A percentile compares a stretch with the other conserved stretches of the same genome.
These are phyloP conservation scores for Aspergillus diversus DNA, from an alignment of 495 filamentous ascomycete species.

Conservation along the genomic window DNA sequence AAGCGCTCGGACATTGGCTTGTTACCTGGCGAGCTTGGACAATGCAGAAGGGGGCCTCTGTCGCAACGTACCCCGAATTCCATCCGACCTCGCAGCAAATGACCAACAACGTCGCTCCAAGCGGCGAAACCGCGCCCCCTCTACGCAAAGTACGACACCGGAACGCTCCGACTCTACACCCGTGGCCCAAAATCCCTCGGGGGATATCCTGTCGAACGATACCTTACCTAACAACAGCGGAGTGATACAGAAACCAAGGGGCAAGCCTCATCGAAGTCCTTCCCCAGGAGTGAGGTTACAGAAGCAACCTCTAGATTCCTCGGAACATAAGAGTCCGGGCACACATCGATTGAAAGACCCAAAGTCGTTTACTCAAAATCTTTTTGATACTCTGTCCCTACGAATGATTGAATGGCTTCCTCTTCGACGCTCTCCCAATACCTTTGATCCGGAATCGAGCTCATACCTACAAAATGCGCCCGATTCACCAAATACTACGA, in stretches of 20 bases:
- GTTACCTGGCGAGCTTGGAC: conserved; percentile 77
- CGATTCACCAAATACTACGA: conserved; percentile 22
- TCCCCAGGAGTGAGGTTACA: conserved; percentile 6
- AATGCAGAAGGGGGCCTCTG: conserved; percentile 77
- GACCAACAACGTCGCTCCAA: conserved; percentile 36
- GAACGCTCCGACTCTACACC: conserved; percentile 14
- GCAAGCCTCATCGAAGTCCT: neutral
- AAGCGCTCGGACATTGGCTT: conserved; percentile 76
- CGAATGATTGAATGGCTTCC: conserved; percentile 82
- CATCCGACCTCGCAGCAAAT: conserved; percentile 34
- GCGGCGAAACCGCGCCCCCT: conserved; percentile 34
- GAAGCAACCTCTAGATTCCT: conserved; percentile 19
- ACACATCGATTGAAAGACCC: conserved; percentile 71
- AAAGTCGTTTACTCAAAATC: conserved; percentile 80
- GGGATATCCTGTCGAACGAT: conserved; percentile 4
- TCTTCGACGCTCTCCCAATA: conserved; percentile 43
- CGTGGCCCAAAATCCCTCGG: neutral
- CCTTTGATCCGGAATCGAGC: conserved; percentile 23
- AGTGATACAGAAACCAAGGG: neutral
- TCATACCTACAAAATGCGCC: conserved; percentile 3
- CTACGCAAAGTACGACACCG: conserved; percentile 18
- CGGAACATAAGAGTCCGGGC: conserved; percentile 30
- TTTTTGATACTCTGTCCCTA: conserved; percentile 77
- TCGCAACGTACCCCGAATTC: conserved; percentile 50
- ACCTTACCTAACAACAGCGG: neutral